Conservation (phyloP, 208 protist genomes). For the Leishmania guyanensis region DNA sequence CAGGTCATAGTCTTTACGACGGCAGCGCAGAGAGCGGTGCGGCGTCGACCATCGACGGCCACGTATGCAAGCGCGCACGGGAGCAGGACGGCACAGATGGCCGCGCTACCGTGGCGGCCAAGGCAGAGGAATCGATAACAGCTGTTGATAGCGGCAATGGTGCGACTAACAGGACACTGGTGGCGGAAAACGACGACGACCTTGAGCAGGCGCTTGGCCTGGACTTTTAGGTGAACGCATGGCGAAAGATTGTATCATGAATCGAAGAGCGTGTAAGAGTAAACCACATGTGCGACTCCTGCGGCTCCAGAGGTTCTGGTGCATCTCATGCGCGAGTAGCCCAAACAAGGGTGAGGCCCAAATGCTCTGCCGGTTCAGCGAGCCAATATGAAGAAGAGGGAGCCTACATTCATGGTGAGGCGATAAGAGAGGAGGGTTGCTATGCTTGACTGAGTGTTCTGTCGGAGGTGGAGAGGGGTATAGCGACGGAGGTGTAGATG, state of each 20-base stretch:
- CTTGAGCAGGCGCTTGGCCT: conserved; percentile 78
- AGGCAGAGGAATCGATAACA: neutral
- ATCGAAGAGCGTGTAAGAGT: neutral
- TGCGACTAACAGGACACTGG: neutral
- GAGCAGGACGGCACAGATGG: neutral
- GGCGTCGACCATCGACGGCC: neutral
- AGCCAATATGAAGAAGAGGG: neutral
- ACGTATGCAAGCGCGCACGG: conserved; percentile 25
- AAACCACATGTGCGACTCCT: neutral
- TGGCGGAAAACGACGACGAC: conserved; percentile 49
- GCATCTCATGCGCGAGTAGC: neutral
- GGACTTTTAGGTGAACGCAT: conserved; percentile 49
- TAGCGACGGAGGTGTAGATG: neutral
- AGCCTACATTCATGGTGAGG: too few relatives aligned
- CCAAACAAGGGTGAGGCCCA: neutral
- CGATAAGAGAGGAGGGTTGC: neutral
- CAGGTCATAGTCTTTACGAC: neutral
- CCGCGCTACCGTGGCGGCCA: neutral
- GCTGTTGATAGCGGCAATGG: neutral
- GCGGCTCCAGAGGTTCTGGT: neutral
- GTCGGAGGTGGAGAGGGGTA: neutral
- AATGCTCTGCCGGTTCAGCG: neutral
- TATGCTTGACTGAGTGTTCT: neutral
- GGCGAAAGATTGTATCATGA: neutral
- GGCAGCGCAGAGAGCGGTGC: conserved; percentile 6